Evolutionary conservation across 1,284 basidiomycete species (phyloP).

Genomic region (Naganishia albida): DNA sequence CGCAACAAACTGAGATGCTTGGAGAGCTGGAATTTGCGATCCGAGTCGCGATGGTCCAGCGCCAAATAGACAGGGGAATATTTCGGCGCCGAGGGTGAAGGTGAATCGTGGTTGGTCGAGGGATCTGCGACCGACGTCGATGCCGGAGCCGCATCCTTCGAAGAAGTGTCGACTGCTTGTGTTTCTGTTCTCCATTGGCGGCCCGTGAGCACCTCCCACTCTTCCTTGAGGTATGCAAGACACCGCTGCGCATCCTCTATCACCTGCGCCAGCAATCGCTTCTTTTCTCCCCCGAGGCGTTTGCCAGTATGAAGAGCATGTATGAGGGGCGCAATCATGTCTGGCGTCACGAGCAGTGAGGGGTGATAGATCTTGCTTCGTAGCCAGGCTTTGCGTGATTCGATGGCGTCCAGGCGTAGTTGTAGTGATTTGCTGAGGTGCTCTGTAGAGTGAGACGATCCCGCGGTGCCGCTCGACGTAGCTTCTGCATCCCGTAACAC

Average conservation of each 20-base stretch:
- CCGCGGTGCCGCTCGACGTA: background rate
- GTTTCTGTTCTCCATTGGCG: constrained; percentile 10
- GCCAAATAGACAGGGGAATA: background rate
- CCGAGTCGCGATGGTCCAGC: constrained; percentile 9
- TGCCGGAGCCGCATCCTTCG: background rate
- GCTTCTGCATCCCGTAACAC: background rate
- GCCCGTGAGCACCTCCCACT: constrained; percentile 28
- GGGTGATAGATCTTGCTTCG: constrained; percentile 26
- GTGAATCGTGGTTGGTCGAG: background rate
- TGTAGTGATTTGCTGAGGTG: background rate
- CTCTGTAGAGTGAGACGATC: background rate
- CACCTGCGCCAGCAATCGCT: background rate
- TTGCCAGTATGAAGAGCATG: constrained; percentile 12
- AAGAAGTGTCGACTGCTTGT: background rate
- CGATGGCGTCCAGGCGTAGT: constrained; percentile 4
- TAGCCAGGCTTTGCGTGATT: constrained; percentile 24
- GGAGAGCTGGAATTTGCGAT: constrained; percentile 18
- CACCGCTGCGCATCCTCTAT: constrained; percentile 1
- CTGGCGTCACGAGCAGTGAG: constrained; percentile 8
- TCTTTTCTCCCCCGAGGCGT: constrained; percentile 5
- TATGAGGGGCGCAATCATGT: constrained; percentile 17
- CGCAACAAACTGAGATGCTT: constrained; percentile 25
- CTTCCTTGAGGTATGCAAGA: constrained; percentile 20
- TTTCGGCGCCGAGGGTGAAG: background rate
- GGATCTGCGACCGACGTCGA: background rate